Percentiles rank a stretch among this genome's conserved stretches.
phyloP scores from a whole-genome alignment of 2,329 filamentous ascomycete species.

The Diaporthe capsici region DNA sequence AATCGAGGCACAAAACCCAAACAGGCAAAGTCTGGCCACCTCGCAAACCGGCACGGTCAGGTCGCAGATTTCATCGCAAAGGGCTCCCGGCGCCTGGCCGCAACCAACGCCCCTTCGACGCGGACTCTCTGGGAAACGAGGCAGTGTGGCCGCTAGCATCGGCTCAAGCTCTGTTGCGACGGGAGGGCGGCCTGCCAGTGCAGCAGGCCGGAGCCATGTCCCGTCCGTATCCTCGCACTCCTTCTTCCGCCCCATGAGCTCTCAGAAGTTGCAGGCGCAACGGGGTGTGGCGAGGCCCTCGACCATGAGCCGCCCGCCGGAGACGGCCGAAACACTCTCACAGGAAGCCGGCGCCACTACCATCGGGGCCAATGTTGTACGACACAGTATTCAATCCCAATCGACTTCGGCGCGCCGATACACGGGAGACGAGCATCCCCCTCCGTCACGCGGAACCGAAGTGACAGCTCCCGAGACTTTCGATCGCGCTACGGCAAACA shows the following conservation, averaged over 20 bases:
- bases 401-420: slow-evolving; percentile 42
- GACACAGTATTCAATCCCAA: slow-evolving; percentile 49
- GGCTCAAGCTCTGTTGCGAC: slow-evolving; percentile 55
- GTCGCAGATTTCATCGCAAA: slow-evolving; percentile 65
- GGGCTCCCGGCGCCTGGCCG: slow-evolving; percentile 60
- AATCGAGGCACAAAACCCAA: slow-evolving; percentile 49
- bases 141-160: slow-evolving; percentile 54
- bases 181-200: slow-evolving; percentile 72
- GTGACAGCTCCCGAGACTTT: slow-evolving; percentile 75
- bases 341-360: slow-evolving; percentile 20
- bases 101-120: slow-evolving; percentile 70
- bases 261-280: slow-evolving; percentile 92
- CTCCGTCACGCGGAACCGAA: slow-evolving; percentile 55
- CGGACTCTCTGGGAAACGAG: slow-evolving; percentile 61
- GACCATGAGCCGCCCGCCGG: slow-evolving; percentile 55
- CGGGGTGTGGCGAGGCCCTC: slow-evolving; percentile 70
- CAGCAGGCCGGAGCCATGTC: slow-evolving; percentile 87
- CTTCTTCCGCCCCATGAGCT: slow-evolving; percentile 98
- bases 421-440: slow-evolving; percentile 38
- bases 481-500: slow-evolving; percentile 82
- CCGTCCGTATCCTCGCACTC: slow-evolving; percentile 90
- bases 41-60: slow-evolving; percentile 69
- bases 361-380: slow-evolving; percentile 46
- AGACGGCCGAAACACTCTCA: slow-evolving; percentile 37
- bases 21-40: slow-evolving; percentile 45